phyloP scores from a whole-genome alignment of 2,329 filamentous ascomycete species.

The Fusarium fracticaudum region DNA sequence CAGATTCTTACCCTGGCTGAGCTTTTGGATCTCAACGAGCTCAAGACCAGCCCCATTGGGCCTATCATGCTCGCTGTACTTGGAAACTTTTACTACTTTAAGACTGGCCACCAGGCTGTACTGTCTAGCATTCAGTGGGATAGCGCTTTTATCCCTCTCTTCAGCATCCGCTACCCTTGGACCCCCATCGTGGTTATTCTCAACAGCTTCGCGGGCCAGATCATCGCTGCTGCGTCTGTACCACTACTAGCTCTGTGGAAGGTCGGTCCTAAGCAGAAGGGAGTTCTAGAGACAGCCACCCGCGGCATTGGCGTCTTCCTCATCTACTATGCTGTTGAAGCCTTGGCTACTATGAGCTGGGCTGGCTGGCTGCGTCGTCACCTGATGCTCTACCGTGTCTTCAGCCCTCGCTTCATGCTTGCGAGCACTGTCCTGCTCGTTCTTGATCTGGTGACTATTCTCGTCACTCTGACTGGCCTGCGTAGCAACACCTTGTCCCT shows the following conservation, averaged over 20 bases:
- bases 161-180: conserved; percentile 88
- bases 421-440: conserved; percentile 76
- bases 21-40: conserved; percentile 67
- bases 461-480: conserved; percentile 77
- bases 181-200: conserved; percentile 81
- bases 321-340: conserved; percentile 83
- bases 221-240: conserved; percentile 81
- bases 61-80: conserved; percentile 87
- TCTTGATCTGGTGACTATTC: conserved; percentile 78
- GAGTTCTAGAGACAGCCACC: conserved; percentile 74
- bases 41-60: conserved; percentile 78
- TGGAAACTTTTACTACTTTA: conserved; percentile 95
- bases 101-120: conserved; percentile 93
- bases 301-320: conserved; percentile 79
- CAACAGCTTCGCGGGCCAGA: conserved; percentile 91
- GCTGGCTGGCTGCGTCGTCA: conserved; percentile 88
- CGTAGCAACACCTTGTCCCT: conserved; percentile 82
- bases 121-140: conserved; percentile 95
- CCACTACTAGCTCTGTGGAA: conserved; percentile 92
- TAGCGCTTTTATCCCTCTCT: conserved; percentile 88
- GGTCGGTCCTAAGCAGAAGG: conserved; percentile 76
- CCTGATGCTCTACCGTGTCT: conserved; percentile 96
- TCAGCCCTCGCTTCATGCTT: conserved; percentile 90
- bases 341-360: conserved; percentile 88
- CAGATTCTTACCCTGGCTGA: conserved; percentile 84